phyloP scores from a whole-genome alignment of 345 rosid genomes.

The Raphanus sativus region DNA sequence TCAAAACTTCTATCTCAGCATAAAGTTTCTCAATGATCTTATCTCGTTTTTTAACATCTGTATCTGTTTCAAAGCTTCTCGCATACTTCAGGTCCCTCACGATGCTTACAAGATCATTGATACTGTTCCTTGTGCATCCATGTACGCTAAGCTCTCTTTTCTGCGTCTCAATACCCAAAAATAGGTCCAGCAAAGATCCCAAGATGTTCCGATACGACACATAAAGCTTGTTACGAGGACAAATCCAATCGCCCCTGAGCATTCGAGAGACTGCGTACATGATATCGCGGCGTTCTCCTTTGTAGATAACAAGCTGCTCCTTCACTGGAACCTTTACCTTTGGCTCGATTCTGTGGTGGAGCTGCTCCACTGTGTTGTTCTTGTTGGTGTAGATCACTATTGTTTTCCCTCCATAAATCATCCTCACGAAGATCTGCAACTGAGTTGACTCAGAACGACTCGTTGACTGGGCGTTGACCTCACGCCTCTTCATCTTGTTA shows the following conservation, averaged over 20 bases:
- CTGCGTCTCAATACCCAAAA: constrained; percentile 48
- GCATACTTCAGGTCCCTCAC: constrained; percentile 31
- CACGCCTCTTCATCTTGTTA: constrained; percentile 62
- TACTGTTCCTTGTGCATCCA: too few species aligned
- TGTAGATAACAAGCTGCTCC: constrained; percentile 68
- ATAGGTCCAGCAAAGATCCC: constrained; percentile 65
- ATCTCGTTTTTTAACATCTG: constrained; percentile 18
- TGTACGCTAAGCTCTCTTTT: too few species aligned
- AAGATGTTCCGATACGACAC: constrained; percentile 61
- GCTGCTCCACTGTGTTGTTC: constrained; percentile 57
- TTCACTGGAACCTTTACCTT: constrained; percentile 60
- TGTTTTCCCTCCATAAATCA: constrained; percentile 65
- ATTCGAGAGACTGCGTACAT: constrained; percentile 50
- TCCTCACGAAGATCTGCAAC: constrained; percentile 71
- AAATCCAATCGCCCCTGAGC: constrained; percentile 47
- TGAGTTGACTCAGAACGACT: constrained; percentile 35
- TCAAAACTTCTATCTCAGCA: neutral
- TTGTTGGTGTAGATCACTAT: constrained; percentile 61
- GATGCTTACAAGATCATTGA: constrained; percentile 39
- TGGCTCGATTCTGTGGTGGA: constrained; percentile 52
- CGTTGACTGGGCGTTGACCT: constrained; percentile 36
- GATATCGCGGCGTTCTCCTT: constrained; percentile 70
- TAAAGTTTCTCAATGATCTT: neutral
- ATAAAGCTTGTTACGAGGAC: constrained; percentile 50
- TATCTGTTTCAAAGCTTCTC: constrained; percentile 47